These are phyloP conservation scores for Botrytis aclada DNA, from an alignment of 2,329 filamentous ascomycete genomes.

Conservation along the genomic window DNA sequence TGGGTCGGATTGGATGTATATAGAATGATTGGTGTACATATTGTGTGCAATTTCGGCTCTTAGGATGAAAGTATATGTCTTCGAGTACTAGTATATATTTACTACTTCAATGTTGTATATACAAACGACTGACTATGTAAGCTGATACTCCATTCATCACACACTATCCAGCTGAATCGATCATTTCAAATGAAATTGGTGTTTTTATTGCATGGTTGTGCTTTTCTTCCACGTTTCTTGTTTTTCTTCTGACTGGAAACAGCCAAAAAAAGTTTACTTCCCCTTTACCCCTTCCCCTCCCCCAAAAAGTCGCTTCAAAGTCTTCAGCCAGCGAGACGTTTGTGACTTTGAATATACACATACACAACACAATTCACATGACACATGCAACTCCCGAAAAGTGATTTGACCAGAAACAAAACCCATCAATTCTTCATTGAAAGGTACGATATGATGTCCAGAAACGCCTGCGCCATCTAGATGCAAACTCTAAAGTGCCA, in stretches of 20 bases:
- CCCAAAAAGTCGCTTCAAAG: background rate
- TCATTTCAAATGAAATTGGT: no score
- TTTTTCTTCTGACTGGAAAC: no score
- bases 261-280: background rate
- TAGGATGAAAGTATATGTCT: background rate
- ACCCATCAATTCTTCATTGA: background rate
- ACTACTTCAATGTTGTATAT: background rate
- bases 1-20: background rate
- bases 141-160: background rate
- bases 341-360: background rate
- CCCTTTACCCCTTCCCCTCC: background rate
- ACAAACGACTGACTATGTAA: background rate
- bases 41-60: background rate
- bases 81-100: background rate
- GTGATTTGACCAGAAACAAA: background rate
- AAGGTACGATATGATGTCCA: background rate
- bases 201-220: no score
- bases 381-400: background rate
- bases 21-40: background rate
- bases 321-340: background rate
- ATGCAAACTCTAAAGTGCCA: background rate
- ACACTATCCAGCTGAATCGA: background rate
- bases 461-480: slow-evolving; percentile 7
- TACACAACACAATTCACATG: background rate
- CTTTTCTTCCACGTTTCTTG: no score